Evolutionary conservation across 768 basidiomycete species (phyloP).

Genomic region (Omphalotus guepiniiformis): DNA sequence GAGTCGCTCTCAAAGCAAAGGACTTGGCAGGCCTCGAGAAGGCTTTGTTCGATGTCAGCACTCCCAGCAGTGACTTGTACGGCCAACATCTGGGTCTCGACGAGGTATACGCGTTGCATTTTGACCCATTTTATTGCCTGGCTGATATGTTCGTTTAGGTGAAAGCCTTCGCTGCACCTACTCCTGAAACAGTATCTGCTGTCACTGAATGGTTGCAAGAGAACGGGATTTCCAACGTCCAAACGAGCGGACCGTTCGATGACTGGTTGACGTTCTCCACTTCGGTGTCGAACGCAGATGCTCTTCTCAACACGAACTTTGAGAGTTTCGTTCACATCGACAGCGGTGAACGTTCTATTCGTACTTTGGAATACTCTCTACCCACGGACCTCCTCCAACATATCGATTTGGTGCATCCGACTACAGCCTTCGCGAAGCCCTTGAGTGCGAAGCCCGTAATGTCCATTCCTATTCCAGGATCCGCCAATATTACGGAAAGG

Average conservation of each 20-base stretch:
- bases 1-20: slow-evolving; percentile 30
- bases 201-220: slow-evolving; percentile 21
- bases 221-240: slow-evolving; percentile 19
- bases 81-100: slow-evolving; percentile 34
- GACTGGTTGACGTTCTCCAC: slow-evolving; percentile 24
- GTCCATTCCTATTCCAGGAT: slow-evolving; percentile 12
- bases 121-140: neutral
- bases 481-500: slow-evolving; percentile 17
- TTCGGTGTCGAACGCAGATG: slow-evolving; percentile 23
- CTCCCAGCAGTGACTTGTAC: slow-evolving; percentile 29
- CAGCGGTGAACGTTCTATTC: slow-evolving; percentile 17
- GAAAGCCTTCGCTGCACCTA: slow-evolving; percentile 24
- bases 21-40: slow-evolving; percentile 33
- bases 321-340: slow-evolving; percentile 18
- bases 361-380: slow-evolving; percentile 25
- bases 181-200: slow-evolving; percentile 16
- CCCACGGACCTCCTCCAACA: slow-evolving; percentile 19
- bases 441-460: slow-evolving; percentile 12
- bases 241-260: slow-evolving; percentile 16
- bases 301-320: slow-evolving; percentile 24
- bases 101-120: slow-evolving; percentile 23
- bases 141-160: slow-evolving; percentile 13
- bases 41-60: slow-evolving; percentile 32
- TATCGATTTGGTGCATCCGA: slow-evolving; percentile 26
- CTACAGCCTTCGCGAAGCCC: slow-evolving; percentile 20